Base-by-base conservation (phyloP, 352 stramenopile species). In the Globisporangium spinosum region DNA sequence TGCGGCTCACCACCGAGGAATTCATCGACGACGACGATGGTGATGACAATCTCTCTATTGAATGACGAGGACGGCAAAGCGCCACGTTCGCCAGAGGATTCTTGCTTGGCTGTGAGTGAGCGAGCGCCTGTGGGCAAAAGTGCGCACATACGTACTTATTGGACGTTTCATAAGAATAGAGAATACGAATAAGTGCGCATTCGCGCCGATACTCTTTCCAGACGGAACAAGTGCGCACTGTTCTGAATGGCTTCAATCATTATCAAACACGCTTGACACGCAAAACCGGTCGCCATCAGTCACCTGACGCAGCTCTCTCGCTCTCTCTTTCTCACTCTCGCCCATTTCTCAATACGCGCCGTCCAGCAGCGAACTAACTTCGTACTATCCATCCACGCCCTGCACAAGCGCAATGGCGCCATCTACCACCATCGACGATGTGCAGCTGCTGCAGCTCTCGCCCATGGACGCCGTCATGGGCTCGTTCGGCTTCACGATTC, bases 381-480 rank as follows among this genome's bases (percentile, higher is more conserved):
- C 10, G 34, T 40, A 40, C 7, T 13, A 40, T 4, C 4, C 40
- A 49, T 0, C 4, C 40, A 49, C 15, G 0, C 40, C 22, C 15
- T 22, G 2, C 47, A 4, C 47, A 55, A 27, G 47, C 2, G 35
- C 35, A 43, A 55, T 55, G 47, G 22, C 47, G 47, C 5, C 17
- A 20, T 22, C 53, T 35, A 60, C 55, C 29, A 27, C 55, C 23
- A 2, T 4, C 20, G 56, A 49, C 20, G 27, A 51, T 0, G 58
- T 23, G 0, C 13, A 27, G 43, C 22, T 55, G 29, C 40, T 77
- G 43, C 69, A 65, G 55, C 64, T 89, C 35, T 85, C 83, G 10
- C 76, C 74, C 53, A 77, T 89, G 67, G 80, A 91, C 58, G 72
- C 74, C 2, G 67, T 79, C 61, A 87, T 89, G 77, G 68, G 64